Evolutionary conservation across 305 asterid species (phyloP).

Genomic region (Fraxinus sp.): DNA sequence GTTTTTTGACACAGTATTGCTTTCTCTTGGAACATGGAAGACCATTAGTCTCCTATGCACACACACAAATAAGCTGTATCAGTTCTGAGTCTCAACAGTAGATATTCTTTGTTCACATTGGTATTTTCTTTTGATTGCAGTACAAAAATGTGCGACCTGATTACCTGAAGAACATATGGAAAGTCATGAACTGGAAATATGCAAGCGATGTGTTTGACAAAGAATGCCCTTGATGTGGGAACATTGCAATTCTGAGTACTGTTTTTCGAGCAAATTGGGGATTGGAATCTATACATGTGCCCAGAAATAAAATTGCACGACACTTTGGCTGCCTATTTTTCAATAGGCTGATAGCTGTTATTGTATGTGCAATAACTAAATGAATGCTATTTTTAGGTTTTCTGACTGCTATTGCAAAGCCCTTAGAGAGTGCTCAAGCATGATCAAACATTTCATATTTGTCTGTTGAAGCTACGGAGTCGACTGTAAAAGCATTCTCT

Average conservation of each 20-base stretch:
- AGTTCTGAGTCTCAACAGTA: background rate
- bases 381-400: background rate
- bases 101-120: background rate
- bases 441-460: background rate
- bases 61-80: background rate
- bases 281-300: conserved; percentile 11
- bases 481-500: background rate
- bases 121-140: conserved; percentile 42
- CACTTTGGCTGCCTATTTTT: conserved; percentile 10
- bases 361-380: background rate
- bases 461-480: background rate
- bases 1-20: background rate
- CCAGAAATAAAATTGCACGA: conserved; percentile 29
- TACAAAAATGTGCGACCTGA: conserved; percentile 91
- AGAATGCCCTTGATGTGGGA: conserved; percentile 43
- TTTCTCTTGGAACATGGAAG: background rate
- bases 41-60: background rate
- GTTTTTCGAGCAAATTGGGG: background rate
- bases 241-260: background rate
- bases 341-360: background rate
- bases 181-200: conserved; percentile 88
- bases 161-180: conserved; percentile 90
- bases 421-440: background rate
- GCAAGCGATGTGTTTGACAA: conserved; percentile 73
- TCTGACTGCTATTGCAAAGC: background rate